phyloP scores from a whole-genome alignment of 202 grass and related monocot species.

The Thinopyrum obtusiflorum region DNA sequence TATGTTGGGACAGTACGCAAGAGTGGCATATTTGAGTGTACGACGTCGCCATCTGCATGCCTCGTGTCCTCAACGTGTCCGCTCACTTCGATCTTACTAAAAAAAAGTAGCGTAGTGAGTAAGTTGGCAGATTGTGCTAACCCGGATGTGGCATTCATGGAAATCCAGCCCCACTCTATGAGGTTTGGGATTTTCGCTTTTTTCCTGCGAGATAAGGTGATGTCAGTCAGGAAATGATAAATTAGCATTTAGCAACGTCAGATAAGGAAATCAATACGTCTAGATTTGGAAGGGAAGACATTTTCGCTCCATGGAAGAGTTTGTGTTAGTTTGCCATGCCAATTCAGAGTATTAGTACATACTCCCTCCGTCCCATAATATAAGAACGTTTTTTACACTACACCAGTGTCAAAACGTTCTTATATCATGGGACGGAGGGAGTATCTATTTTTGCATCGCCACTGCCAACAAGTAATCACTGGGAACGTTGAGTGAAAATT shows the following conservation, averaged over 20 bases:
- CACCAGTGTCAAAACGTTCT: no score
- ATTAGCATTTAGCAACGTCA: background rate
- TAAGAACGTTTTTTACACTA: no score
- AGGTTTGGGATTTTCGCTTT: background rate
- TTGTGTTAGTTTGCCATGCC: background rate
- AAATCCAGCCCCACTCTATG: constrained; percentile 16
- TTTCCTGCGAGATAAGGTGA: background rate
- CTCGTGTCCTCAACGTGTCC: no score
- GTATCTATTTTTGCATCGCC: background rate
- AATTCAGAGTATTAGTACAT: background rate
- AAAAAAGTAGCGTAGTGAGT: background rate
- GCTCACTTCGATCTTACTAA: no score
- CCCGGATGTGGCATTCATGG: constrained; percentile 30
- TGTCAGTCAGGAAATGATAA: background rate
- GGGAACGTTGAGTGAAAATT: background rate
- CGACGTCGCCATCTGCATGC: background rate
- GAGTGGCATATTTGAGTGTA: background rate
- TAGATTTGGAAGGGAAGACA: background rate
- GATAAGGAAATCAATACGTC: background rate
- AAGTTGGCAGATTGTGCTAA: background rate
- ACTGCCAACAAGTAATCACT: background rate
- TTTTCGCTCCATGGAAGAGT: background rate
- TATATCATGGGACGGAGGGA: no score
- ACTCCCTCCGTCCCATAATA: no score
- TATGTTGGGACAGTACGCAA: no score